Evolutionary conservation across 208 protist species (phyloP), one percentile per base, ranked within the genome.

Genomic region (Crithidia fasciculata): DNA sequence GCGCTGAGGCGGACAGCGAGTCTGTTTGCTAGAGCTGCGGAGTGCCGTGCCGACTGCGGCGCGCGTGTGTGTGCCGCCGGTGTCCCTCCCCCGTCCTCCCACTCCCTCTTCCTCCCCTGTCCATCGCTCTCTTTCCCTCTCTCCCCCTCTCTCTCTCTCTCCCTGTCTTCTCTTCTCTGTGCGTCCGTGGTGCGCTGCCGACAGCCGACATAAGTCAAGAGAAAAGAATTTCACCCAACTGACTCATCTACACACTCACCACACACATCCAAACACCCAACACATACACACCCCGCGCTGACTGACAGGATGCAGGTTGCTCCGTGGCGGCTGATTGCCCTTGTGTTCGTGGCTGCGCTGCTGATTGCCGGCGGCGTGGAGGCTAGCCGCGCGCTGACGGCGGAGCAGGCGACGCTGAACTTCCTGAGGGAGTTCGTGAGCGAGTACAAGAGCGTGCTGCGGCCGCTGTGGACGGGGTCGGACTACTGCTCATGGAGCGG

Each of bases 401-500:
- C 40, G 40, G 41, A 71, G 44, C 66, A 78, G 55, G 71, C 56
- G 13, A 78, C 68, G 45, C 73, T 72, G 56, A 74, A 47, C 49
- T 79, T 72, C 72, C 69, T 75, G 50, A 52, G 41, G 12, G 55
- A 56, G 49, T 74, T 83, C 62, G 57, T 28, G 4, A 52, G 71
- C 63, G 53, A 71, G 62, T 64, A 68, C 66, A 39, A 47, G 37
- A 7, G 43, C 28, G 57, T 56, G 40, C 61, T 83, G 75, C 39
- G 18, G 37, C 47, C 54, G 54, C 40, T 44, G 53, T 79, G 78
- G 72, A 68, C 67, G 3, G 72, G 68, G 41, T 47, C 44, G 16
- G 40, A 72, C 62, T 79, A 72, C 72, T 83, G 78, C 78, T 18
- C 63, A 19, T 76, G 73, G 56, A 40, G 16, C 19, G 54, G 65